Base-by-base conservation (phyloP, 2,329 filamentous ascomycete species). In the Aspergillus sclerotialis region DNA sequence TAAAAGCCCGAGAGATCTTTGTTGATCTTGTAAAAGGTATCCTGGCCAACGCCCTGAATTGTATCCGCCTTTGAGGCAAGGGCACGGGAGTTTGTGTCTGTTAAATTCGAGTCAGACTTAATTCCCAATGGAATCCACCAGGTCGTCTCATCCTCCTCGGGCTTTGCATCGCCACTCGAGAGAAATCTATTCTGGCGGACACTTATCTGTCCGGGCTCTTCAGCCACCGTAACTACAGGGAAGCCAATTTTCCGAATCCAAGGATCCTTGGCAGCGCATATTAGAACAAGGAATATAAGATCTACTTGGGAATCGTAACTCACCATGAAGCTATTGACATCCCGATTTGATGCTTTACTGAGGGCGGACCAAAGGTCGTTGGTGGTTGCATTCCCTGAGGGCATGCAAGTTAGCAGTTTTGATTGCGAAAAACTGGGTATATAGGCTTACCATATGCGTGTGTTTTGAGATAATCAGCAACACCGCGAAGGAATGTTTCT, bases 231-330 rank as follows among this genome's bases (percentile, higher is more conserved):
- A 13, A 98, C 66, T 10, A 96, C 80, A 0, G 92, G 92, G 63
- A 94, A 94, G 2, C 92, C 92, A 46, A 96, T 93, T 67, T 90
- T 92, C 50, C 82, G 80, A 55, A 96, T 94, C 92, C 92, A 98
- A 12, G 84, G 80, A 46, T 86, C 75, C 67, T 70, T 40, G 30
- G 33, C 5, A 12, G 32, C 5, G 10, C 33, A 29, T 39, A 40
- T 46, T 33, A 49, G 37, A 36, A 13, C 9, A 14, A 9, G 19
- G 13, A 12, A 30, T 13, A 16, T 7, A 27, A 24, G 28, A 28
- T 7, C 25, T 31, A 15, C 12, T 28, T 17, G n/a, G n/a, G 21
- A 2, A 7, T 33, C 13, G 30, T 11, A 18, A 39, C 54, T 42
- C 45, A 69, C 73, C 89, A 98, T 98, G 55, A 96, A 82, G 31